These are phyloP conservation scores for Beauveria sp. DNA, from an alignment of 2,329 filamentous ascomycete species.

Conservation along the genomic window DNA sequence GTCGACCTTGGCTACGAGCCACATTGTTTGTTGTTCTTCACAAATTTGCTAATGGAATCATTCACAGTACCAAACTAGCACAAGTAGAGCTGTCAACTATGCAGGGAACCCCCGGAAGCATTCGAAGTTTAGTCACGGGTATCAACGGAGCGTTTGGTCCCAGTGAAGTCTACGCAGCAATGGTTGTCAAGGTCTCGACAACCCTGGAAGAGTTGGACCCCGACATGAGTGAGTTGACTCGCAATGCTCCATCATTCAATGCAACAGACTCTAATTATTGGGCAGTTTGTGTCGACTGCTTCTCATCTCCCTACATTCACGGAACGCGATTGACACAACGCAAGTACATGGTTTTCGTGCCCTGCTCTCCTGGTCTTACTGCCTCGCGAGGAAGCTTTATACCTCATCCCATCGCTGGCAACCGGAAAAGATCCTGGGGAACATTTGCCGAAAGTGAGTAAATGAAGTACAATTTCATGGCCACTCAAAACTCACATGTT, in stretches of 20 bases:
- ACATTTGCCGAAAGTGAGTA: neutral
- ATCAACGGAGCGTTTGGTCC: slow-evolving; percentile 2
- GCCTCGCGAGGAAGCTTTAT: neutral
- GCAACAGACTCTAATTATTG: neutral
- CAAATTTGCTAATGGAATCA: neutral
- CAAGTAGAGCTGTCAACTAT: neutral
- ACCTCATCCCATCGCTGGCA: neutral
- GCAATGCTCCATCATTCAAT: too few species aligned
- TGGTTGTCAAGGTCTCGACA: neutral
- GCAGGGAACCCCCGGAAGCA: neutral
- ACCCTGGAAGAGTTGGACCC: neutral
- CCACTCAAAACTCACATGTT: neutral
- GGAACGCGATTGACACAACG: neutral
- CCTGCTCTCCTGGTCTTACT: neutral
- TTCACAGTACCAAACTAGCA: neutral
- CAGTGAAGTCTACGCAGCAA: neutral
- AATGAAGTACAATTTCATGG: too few species aligned
- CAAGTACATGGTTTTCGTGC: neutral
- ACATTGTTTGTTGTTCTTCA: neutral
- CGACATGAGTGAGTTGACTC: neutral
- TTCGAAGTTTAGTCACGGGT: neutral
- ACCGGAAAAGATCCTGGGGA: neutral
- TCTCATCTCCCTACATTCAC: slow-evolving; percentile 1
- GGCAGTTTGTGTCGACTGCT: neutral
- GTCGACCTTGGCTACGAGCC: neutral